Evolutionary conservation across 1,284 basidiomycete species (phyloP), one percentile per base, ranked within the genome.

Genomic region (Porodaedalea pini): DNA sequence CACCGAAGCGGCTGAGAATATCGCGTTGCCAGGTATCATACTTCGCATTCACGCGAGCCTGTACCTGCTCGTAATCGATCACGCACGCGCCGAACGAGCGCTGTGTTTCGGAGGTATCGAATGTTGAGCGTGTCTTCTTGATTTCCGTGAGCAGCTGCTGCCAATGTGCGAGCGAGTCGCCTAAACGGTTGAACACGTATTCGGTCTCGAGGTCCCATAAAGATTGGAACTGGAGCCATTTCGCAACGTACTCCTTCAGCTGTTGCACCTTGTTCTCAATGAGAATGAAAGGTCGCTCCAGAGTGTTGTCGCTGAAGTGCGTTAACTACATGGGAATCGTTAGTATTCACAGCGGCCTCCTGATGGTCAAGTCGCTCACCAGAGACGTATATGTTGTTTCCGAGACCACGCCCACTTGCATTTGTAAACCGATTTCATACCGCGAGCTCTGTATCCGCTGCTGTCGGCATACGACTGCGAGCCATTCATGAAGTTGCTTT

Each of bases 141-240:
- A 99, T 98, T 70, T 97, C 95, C 3, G 89, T 92, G 7, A 99
- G 79, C 1, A 99, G 83, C 67, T 95, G 89, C 68, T 97, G 94
- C 97, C 97, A 99, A 69, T 88, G 81, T 0, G 83, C 84, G 19
- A 99, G 83, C 8, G 91, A 92, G 69, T 98, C 94, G 17, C 96
- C 97, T 5, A 98, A 86, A 0, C 91, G 88, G 65, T 86, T 89
- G 79, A 97, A 98, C 19, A 99, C 94, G 67, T 90, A 90, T 79
- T 98, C 96, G 13, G 94, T 83, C 72, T 99, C 94, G 50, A 98
- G 85, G 70, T 99, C 97, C 97, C 96, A 99, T 0, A 99, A 79
- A 0, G 94, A 96, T 72, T 99, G 97, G 82, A 99, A 99, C 69
- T 96, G 94, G 0, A 98, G 83, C 96, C 97, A 99, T 75, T 97